Base-by-base conservation (phyloP, 768 basidiomycete genomes). In the Russula sp. region DNA sequence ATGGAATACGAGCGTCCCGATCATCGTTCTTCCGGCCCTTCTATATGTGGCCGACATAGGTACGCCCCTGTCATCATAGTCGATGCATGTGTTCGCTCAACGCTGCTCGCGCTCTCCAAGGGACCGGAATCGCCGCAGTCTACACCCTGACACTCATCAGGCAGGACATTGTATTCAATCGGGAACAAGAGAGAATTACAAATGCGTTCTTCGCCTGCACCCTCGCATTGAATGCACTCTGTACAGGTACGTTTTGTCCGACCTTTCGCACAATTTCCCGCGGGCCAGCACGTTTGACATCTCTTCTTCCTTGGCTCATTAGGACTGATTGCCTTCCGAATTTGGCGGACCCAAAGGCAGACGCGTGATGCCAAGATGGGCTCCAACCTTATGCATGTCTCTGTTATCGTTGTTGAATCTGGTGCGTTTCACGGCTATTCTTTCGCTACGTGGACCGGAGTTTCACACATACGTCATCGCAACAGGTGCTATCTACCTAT, bases 201-300 rank as follows among this genome's bases (percentile, higher is more conserved):
- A 66, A 66, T n/a, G 20, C 65, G 3, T 66, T 66, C 57, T 66
- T 66, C 42, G 55, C 55, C 22, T 66, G 65, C 62, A 66, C 65
- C 16, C 65, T 66, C 39, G 62, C 62, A 0, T 8, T 66, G 39
- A 66, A 66, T 32, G 27, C 53, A 0, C n/a, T 59, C 45, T 66
- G 65, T 57, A 66, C 65, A 16, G 63, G 65, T 64, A 32, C 14
- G 57, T 45, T n/a, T 14, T 20, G 2, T 10, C 3, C 55, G 31
- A 3, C n/a, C 11, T 8, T 11, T 32, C 16, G 6, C 11, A 14
- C 1, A 9, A 9, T 16, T 48, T 48, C 22, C 47, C 47, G 34
- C 22, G 42, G 11, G 31, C 16, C 5, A 27, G 4, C 11, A 18
- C 34, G 9, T 11, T 44, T 48, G 16, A 56, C 47, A 16, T 6